These are phyloP conservation scores for Rhizopogon roseolus DNA, from an alignment of 768 basidiomycete species.

Conservation along the genomic window DNA sequence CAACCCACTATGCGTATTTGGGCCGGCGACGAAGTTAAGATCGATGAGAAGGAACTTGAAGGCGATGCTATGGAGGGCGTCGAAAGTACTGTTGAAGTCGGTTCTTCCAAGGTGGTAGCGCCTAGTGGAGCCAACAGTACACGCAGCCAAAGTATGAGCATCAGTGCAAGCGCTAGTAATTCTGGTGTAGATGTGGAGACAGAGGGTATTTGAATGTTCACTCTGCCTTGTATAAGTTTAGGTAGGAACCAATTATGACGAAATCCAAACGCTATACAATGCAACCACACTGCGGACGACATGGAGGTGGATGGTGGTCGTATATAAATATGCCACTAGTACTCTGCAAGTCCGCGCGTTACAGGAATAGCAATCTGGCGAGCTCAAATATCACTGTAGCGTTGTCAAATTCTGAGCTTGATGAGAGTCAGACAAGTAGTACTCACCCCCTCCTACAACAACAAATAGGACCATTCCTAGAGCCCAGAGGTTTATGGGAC, in stretches of 20 bases:
- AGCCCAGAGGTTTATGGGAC: constrained; percentile 73
- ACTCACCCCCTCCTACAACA: constrained; percentile 75
- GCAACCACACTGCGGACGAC: not conserved
- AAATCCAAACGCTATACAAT: constrained; percentile 6
- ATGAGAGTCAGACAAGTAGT: not conserved
- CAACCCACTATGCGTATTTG: constrained; percentile 93
- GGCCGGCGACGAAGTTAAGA: constrained; percentile 83
- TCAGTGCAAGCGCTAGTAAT: constrained; percentile 45
- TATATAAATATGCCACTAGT: not conserved
- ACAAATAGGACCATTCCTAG: constrained; percentile 73
- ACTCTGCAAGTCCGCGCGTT: constrained; percentile 12
- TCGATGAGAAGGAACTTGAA: constrained; percentile 85
- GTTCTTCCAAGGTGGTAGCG: constrained; percentile 17
- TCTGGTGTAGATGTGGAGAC: constrained; percentile 45
- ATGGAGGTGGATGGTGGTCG: not conserved
- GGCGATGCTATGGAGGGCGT: constrained; percentile 73
- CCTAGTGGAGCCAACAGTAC: constrained; percentile 35
- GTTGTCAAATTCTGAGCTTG: constrained; percentile 2
- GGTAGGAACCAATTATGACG: not conserved
- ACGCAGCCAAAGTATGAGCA: constrained; percentile 58
- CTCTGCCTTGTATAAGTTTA: constrained; percentile 5
- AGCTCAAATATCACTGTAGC: constrained; percentile 70
- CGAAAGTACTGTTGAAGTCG: constrained; percentile 35
- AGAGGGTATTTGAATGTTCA: constrained; percentile 18
- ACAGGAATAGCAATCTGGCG: constrained; percentile 61